Evolutionary conservation across 2,329 filamentous ascomycete genomes (phyloP), one percentile per base, ranked within the genome.

Genomic region (Xylaria arbuscula): DNA sequence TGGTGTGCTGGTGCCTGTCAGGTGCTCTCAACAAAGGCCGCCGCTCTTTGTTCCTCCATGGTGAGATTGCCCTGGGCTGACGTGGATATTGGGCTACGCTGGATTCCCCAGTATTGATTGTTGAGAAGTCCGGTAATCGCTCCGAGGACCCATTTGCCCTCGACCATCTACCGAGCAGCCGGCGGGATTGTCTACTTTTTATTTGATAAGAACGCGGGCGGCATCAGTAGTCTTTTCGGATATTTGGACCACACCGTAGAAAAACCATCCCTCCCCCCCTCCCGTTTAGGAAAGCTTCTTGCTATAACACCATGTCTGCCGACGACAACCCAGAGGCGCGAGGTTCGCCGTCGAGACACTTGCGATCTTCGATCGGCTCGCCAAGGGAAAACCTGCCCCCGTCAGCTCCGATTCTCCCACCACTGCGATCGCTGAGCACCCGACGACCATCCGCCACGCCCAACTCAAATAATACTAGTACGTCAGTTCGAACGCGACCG

Each of bases 171-270:
- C 70, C 73, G 71, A 62, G 74, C 75, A 19, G 76, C 77, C 69
- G 72, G 78, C 72, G 76, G 77, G 65, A 76, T 76, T 68, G 75
- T 83, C 28, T 78, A 78, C 59, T 80, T 78, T 62, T 81, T 81
- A 62, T 78, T 82, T 73, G 78, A 83, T 79, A 68, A 74, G 79
- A 70, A 73, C 79, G 64, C 69, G 78, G 17, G 74, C 69, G 73
- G 77, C 64, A 75, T 81, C 50, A 79, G 82, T 53, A 82, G 79
- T 58, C 79, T 80, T 22, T 83, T 82, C 32, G 81, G 81, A 71
- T 81, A 84, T 75, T 73, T 84, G 57, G 81, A 79, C 69, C 76
- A 81, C 72, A 79, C 80, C 59, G 80, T 84, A 80, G 81, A 81
- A 70, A 78, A 80, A 67, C 81, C 78, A 62, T 78, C 82, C 72